phyloP scores from a whole-genome alignment of 441 rosid genomes.

The Heliophila coronopifolia region DNA sequence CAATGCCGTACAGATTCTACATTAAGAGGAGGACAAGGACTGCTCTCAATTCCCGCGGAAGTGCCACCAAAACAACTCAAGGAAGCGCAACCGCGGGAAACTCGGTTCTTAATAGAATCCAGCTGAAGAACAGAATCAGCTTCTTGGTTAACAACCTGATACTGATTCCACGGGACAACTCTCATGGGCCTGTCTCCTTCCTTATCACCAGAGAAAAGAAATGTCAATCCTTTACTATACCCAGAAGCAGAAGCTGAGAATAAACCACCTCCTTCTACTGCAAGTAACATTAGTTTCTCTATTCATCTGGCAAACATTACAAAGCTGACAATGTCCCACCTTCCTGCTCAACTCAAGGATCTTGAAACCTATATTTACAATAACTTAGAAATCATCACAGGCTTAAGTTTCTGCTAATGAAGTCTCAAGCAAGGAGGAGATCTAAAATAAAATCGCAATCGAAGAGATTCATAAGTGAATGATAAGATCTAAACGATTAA shows the following conservation, averaged over 20 bases:
- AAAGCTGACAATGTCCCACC: slow-evolving; percentile 21
- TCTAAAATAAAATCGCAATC: slow-evolving; percentile 8
- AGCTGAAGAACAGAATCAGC: slow-evolving; percentile 78
- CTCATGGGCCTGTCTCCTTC: slow-evolving; percentile 84
- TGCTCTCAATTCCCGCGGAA: slow-evolving; percentile 64
- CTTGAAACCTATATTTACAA: slow-evolving; percentile 3
- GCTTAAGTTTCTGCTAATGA: not conserved
- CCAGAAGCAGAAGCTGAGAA: slow-evolving; percentile 94
- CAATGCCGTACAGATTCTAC: slow-evolving; percentile 62
- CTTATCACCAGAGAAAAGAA: slow-evolving; percentile 79
- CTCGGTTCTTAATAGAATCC: slow-evolving; percentile 75
- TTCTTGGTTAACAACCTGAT: slow-evolving; percentile 87
- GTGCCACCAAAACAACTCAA: slow-evolving; percentile 81
- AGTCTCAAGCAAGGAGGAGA: not conserved
- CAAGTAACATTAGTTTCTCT: slow-evolving; percentile 74
- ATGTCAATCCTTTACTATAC: slow-evolving; percentile 82
- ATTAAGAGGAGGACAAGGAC: slow-evolving; percentile 64
- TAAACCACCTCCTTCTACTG: slow-evolving; percentile 96
- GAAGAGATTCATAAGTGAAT: not conserved
- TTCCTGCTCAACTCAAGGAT: slow-evolving; percentile 18
- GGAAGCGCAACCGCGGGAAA: slow-evolving; percentile 83
- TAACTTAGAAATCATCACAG: not conserved
- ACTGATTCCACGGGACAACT: slow-evolving; percentile 85
- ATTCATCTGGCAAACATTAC: slow-evolving; percentile 57
- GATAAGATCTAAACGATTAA: too few species aligned